Conservation (phyloP, 768 basidiomycete genomes). For the Pholiota conissans region DNA sequence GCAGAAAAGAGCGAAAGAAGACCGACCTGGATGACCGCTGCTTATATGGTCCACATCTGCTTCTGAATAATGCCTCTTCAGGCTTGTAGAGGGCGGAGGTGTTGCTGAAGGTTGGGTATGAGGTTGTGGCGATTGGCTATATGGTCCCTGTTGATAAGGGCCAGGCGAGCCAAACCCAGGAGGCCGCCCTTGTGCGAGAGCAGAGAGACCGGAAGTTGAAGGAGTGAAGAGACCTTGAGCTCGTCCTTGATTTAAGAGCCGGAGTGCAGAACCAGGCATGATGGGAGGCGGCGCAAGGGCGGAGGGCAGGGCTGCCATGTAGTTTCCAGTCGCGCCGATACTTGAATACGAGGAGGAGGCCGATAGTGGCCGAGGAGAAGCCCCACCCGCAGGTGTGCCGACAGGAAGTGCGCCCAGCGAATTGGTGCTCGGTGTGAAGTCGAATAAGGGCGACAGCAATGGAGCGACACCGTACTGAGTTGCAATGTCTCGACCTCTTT, state of each 20-base stretch:
- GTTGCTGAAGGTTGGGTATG: constrained; percentile 42
- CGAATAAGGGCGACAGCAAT: constrained; percentile 87
- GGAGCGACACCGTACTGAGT: constrained; percentile 89
- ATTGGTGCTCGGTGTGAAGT: constrained; percentile 80
- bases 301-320: constrained; percentile 44
- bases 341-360: constrained; percentile 68
- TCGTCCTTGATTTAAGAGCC: constrained; percentile 81
- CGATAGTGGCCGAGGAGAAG: constrained; percentile 65
- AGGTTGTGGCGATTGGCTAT: constrained; percentile 50
- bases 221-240: constrained; percentile 87
- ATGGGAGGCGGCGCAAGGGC: constrained; percentile 79
- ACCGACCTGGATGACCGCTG: constrained; percentile 19
- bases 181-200: constrained; percentile 33
- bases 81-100: constrained; percentile 54
- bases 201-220: constrained; percentile 64
- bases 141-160: constrained; percentile 43
- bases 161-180: constrained; percentile 55
- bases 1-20: neutral
- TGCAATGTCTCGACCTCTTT: constrained; percentile 91
- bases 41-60: constrained; percentile 51
- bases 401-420: constrained; percentile 70
- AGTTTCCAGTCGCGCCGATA: constrained; percentile 44
- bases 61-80: constrained; percentile 42
- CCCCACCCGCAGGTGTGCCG: constrained; percentile 42
- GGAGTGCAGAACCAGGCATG: constrained; percentile 84